A percentile compares a stretch with the other conserved stretches of the same genome.
Conservation (phyloP, 345 rosid genomes). For the Gossypium mustelinum region DNA sequence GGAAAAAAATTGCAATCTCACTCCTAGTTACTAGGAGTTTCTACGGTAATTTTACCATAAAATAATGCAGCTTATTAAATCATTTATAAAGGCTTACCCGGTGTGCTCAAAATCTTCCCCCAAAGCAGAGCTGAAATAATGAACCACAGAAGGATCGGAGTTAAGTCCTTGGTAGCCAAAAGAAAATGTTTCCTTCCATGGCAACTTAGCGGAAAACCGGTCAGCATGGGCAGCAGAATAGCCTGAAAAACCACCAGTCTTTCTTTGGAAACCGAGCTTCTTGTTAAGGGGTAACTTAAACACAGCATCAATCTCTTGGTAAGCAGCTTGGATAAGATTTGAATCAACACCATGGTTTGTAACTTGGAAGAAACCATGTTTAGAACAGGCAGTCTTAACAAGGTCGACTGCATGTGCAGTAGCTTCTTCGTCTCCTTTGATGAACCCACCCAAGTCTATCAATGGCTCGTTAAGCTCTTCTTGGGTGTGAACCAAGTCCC, state of each 20-base stretch:
- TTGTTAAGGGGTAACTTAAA: conserved; percentile 38
- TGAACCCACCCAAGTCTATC: conserved; percentile 42
- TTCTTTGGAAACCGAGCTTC: conserved; percentile 36
- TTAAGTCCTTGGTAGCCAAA: conserved; percentile 26
- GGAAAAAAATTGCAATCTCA: too few species aligned
- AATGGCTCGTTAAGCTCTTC: conserved; percentile 46
- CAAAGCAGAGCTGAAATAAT: conserved; percentile 36
- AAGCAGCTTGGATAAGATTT: conserved; percentile 31
- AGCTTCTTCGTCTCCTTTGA: conserved; percentile 32
- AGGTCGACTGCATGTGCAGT: conserved; percentile 34
- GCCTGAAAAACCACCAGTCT: conserved; percentile 33
- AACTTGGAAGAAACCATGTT: conserved; percentile 60
- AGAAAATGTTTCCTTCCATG: conserved; percentile 68
- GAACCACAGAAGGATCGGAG: conserved; percentile 23
- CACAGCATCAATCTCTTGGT: conserved; percentile 30
- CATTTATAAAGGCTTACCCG: conserved; percentile 31
- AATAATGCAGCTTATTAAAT: too few species aligned
- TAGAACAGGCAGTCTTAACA: conserved; percentile 38
- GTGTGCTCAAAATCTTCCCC: conserved; percentile 40
- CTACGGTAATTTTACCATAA: too few species aligned
- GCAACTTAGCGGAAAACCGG: conserved; percentile 46
- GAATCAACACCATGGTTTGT: conserved; percentile 48
- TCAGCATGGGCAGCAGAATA: conserved; percentile 55
- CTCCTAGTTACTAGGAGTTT: too few species aligned
- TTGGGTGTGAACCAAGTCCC: conserved; percentile 21